A percentile compares a stretch with the other conserved stretches of the same genome.
phyloP scores from a whole-genome alignment of 768 basidiomycete species.

The Solioccasus polychromus region DNA sequence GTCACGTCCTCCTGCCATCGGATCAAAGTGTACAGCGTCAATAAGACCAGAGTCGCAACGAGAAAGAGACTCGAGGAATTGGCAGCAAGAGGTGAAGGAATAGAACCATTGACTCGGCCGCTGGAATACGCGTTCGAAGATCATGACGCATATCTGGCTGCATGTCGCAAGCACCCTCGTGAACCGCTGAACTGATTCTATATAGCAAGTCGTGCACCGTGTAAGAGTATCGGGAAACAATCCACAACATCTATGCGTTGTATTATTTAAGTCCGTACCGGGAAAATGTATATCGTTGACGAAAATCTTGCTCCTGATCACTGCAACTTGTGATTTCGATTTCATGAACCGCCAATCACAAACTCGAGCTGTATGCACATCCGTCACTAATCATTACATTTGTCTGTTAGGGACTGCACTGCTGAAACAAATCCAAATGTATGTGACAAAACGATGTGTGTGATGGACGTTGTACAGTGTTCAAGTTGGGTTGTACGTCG shows the following conservation, averaged over 20 bases:
- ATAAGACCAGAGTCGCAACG: slow-evolving; percentile 40
- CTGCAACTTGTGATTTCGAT: no score
- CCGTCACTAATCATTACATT: no score
- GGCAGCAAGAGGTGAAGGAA: slow-evolving; percentile 35
- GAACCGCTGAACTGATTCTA: slow-evolving; percentile 5
- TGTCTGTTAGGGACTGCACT: no score
- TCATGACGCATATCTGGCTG: slow-evolving; percentile 5
- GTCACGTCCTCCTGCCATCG: slow-evolving; percentile 53
- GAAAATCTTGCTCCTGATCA: no score
- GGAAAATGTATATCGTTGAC: no score
- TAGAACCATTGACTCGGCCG: slow-evolving; percentile 10
- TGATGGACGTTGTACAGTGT: no score
- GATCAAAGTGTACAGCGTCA: slow-evolving; percentile 55
- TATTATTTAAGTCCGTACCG: background rate
- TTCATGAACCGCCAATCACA: no score
- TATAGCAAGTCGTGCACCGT: no score
- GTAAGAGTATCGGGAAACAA: background rate
- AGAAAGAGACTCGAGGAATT: slow-evolving; percentile 41
- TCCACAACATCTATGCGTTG: background rate
- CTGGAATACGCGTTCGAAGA: slow-evolving; percentile 10
- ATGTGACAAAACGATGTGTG: no score
- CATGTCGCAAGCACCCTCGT: slow-evolving; percentile 4
- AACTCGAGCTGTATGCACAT: no score
- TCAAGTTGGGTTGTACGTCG: no score
- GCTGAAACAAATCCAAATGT: no score